A percentile compares a stretch with the other conserved stretches of the same genome.
phyloP scores from a whole-genome alignment of 768 basidiomycete species.

The Pisolithus sp. region DNA sequence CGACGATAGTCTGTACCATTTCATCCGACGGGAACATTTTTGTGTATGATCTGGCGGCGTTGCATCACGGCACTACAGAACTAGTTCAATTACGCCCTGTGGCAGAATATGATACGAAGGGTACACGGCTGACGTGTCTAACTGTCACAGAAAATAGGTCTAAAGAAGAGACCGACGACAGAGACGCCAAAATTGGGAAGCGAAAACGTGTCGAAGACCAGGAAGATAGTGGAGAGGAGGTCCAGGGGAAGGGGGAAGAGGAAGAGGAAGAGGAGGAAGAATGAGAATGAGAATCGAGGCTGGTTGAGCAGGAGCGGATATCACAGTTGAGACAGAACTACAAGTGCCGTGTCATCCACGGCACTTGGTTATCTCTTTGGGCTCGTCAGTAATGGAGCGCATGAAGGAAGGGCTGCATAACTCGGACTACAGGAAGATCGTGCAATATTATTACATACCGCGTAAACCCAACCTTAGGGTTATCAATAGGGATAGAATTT shows the following conservation, averaged over 20 bases:
- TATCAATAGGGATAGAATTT: not conserved
- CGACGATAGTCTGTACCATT: constrained; percentile 64
- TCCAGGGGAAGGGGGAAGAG: constrained; percentile 9
- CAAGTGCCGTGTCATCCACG: too few relatives aligned
- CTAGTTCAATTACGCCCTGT: constrained; percentile 44
- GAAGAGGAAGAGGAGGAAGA: constrained; percentile 13
- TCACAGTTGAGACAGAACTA: too few relatives aligned
- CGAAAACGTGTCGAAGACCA: constrained; percentile 32
- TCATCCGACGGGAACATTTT: constrained; percentile 89
- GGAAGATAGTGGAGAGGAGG: constrained; percentile 30
- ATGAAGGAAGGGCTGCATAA: not conserved
- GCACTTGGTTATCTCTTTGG: too few relatives aligned
- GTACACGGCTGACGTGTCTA: constrained; percentile 76
- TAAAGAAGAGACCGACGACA: constrained; percentile 8
- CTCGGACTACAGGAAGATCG: not conserved
- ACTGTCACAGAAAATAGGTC: constrained; percentile 49
- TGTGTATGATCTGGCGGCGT: constrained; percentile 59
- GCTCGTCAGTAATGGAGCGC: too few relatives aligned
- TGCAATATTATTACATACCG: too few relatives aligned
- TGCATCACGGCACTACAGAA: constrained; percentile 31
- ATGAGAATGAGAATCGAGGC: constrained; percentile 17
- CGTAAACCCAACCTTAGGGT: constrained; percentile 12
- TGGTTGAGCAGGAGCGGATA: not conserved
- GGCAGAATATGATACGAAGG: constrained; percentile 75
- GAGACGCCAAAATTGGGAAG: constrained; percentile 21